phyloP scores from a whole-genome alignment of 2,329 filamentous ascomycete species.

The Colletotrichum sojae region DNA sequence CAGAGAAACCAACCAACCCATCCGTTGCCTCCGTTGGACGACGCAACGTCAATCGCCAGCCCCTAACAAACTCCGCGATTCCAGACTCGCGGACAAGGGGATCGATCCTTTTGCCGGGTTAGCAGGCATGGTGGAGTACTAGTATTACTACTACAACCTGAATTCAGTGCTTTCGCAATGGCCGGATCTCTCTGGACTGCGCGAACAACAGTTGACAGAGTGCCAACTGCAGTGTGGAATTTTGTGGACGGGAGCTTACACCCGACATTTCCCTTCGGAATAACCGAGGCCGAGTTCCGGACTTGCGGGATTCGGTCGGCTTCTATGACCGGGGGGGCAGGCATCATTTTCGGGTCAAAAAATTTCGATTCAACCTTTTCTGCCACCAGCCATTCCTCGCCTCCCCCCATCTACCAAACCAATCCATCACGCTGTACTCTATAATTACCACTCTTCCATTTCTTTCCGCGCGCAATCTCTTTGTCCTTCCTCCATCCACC shows the following conservation, averaged over 20 bases:
- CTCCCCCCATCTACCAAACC: constrained; percentile 23
- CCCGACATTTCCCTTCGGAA: constrained; percentile 10
- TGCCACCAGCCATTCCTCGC: constrained; percentile 43
- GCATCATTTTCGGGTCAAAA: constrained; percentile 54
- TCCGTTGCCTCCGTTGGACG: too few species aligned
- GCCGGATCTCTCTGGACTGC: constrained; percentile 18
- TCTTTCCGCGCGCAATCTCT: constrained; percentile 39
- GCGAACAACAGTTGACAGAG: too few species aligned
- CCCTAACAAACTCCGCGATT: too few species aligned
- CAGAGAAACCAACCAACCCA: too few species aligned
- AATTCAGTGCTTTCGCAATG: constrained; percentile 12
- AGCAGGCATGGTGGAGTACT: too few species aligned
- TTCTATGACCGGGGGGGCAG: constrained; percentile 55
- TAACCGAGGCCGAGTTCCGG: constrained; percentile 30
- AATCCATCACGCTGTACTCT: constrained; percentile 39
- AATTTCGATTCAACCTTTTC: constrained; percentile 50
- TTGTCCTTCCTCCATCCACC: constrained; percentile 46
- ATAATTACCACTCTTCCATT: constrained; percentile 40
- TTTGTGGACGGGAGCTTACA: too few species aligned
- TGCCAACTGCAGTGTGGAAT: too few species aligned
- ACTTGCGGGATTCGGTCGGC: constrained; percentile 58
- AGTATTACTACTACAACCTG: too few species aligned
- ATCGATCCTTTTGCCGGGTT: too few species aligned
- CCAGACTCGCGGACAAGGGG: background rate
- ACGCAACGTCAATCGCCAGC: too few species aligned